Base-by-base conservation (phyloP, 2,329 filamentous ascomycete species). In the Pseudogymnoascus sp. region DNA sequence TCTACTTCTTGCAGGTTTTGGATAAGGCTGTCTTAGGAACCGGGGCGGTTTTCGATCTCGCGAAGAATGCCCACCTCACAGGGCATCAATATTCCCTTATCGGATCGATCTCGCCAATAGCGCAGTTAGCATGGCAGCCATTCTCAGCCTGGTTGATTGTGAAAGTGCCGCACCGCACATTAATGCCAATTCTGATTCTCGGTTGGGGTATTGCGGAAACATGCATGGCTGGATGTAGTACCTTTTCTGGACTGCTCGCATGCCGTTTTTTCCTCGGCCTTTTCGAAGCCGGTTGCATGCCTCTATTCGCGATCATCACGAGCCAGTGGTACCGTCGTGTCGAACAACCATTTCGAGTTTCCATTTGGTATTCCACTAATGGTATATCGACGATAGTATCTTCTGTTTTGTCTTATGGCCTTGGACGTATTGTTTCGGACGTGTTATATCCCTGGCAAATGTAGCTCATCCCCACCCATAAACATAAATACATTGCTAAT, bases 361-460 rank as follows among this genome's bases (percentile, higher is more conserved):
- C 82, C 0, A 77, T 82, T 59, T 87, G 84, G 84, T 87, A 86
- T 68, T 77, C 81, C 2, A 83, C 82, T 0, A 85, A 80, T 50
- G 79, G 79, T 4, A 67, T 77, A 6, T 80, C 80, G 2, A 81
- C 77, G 0, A 79, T 82, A 44, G 69, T 81, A 16, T 81, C 80
- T 1, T 81, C 78, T 29, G 71, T 83, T 2, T 72, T 84, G 6
- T 81, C 82, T 2, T 86, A 82, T 64, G 82, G 79, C 2, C 74
- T 85, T 6, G 84, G 83, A 0, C 82, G 86, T 65, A 76, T 85
- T 44, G 67, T 11, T 68, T 84, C 14, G 75, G 74, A 16, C 78
- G 80, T 3, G 85, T 82, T 82, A 76, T 78, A 61, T 83, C 80
- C 79, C 81, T 86, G 78, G 86, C 82, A 69, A 81, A 71, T 26